Evolutionary conservation across 129 eudicot species (phyloP).

Genomic region (Helianthus annuus): DNA sequence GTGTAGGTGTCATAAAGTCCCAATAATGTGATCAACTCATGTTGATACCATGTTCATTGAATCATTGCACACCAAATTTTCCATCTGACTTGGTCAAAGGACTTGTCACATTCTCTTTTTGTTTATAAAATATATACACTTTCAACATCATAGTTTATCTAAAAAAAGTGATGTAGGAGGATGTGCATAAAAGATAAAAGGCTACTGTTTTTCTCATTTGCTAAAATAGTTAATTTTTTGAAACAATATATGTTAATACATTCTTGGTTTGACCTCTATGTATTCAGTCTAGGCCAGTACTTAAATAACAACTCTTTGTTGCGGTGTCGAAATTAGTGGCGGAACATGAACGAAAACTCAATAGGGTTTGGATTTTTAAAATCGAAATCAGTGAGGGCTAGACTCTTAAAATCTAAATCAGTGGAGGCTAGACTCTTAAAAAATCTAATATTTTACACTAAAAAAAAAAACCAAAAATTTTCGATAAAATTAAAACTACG

Average conservation of each 20-base stretch:
- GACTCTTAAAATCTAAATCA: too few species aligned
- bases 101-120: not conserved
- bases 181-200: not conserved
- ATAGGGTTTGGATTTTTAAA: too few species aligned
- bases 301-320: too few species aligned
- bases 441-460: too few species aligned
- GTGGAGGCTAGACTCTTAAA: too few species aligned
- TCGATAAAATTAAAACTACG: too few species aligned
- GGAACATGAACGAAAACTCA: too few species aligned
- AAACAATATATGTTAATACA: not conserved
- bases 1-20: not conserved
- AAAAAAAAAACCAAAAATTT: too few species aligned
- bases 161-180: not conserved
- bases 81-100: not conserved
- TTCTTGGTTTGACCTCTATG: not conserved
- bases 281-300: not conserved
- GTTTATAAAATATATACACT: not conserved
- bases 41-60: not conserved
- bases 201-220: not conserved
- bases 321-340: too few species aligned
- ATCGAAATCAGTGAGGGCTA: too few species aligned
- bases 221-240: not conserved
- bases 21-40: not conserved
- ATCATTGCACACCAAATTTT: not conserved
- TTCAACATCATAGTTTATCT: not conserved